A percentile compares a stretch with the other conserved stretches of the same genome.
Conservation (phyloP, 2,329 filamentous ascomycete genomes). For the Leptographium wingfieldii region DNA sequence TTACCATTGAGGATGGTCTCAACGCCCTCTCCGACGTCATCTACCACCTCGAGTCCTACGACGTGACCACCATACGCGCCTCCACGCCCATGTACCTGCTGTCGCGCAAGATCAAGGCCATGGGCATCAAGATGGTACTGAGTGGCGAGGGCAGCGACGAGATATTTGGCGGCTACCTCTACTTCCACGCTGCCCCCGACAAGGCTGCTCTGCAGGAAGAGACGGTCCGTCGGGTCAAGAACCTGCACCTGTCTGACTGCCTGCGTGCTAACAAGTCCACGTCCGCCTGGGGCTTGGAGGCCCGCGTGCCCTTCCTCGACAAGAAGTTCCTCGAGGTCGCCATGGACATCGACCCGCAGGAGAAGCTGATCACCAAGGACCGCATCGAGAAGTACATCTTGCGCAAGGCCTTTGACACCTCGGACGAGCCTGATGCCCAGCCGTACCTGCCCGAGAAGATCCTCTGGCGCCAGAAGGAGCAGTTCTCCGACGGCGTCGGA, state of each 20-base stretch:
- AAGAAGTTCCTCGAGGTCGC: conserved; percentile 81
- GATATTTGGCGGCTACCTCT: conserved; percentile 96
- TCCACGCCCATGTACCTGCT: conserved; percentile 98
- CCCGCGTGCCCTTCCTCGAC: conserved; percentile 94
- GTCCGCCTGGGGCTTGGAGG: conserved; percentile 93
- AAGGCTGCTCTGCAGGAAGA: conserved; percentile 91
- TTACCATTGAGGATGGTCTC: conserved; percentile 93
- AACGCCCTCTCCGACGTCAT: conserved; percentile 97
- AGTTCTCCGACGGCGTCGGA: conserved; percentile 96
- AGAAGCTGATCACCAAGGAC: conserved; percentile 90
- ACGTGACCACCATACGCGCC: conserved; percentile 95
- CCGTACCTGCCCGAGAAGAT: conserved; percentile 95
- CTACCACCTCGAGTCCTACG: conserved; percentile 93
- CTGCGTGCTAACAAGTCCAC: conserved; percentile 98
- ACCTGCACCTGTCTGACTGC: conserved; percentile 93
- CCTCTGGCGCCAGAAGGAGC: conserved; percentile 97
- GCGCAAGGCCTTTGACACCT: conserved; percentile 92
- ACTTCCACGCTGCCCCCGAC: conserved; percentile 91
- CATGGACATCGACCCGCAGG: conserved; percentile 88
- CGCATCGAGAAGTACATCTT: conserved; percentile 96
- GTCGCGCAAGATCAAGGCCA: conserved; percentile 97
- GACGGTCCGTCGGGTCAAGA: conserved; percentile 87
- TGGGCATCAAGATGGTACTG: conserved; percentile 99
- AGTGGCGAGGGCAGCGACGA: conserved; percentile 95
- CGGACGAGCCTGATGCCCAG: conserved; percentile 64